These are phyloP conservation scores for Stereum hirsutum DNA, from an alignment of 1,284 basidiomycete genomes.

Conservation along the genomic window DNA sequence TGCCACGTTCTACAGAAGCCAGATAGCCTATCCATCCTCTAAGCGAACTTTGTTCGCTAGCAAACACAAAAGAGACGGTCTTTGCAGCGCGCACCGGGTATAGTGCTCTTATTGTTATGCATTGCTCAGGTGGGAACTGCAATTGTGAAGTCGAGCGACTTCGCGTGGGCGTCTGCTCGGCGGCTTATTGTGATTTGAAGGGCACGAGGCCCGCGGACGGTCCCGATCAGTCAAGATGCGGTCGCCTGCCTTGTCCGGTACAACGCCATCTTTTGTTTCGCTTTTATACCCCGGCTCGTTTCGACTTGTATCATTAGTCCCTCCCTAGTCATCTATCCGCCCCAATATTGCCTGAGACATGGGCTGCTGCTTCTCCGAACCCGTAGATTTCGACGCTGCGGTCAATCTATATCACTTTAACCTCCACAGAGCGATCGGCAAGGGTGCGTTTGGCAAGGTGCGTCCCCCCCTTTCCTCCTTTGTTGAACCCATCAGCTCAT, in stretches of 20 bases:
- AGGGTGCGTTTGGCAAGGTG: slow-evolving; percentile 94
- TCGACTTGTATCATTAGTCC: slow-evolving; percentile 14
- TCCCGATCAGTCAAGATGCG: slow-evolving; percentile 5
- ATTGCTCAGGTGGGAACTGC: not conserved
- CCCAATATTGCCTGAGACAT: slow-evolving; percentile 31
- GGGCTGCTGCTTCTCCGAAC: slow-evolving; percentile 59
- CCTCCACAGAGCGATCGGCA: slow-evolving; percentile 83
- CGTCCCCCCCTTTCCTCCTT: slow-evolving; percentile 13
- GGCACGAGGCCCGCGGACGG: slow-evolving; percentile 10
- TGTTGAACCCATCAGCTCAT: not conserved
- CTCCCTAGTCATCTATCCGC: slow-evolving; percentile 16
- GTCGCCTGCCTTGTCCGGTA: slow-evolving; percentile 8
- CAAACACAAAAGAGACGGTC: too few species aligned
- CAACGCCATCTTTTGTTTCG: slow-evolving; percentile 3
- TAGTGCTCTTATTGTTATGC: slow-evolving; percentile 12
- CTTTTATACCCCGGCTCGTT: slow-evolving; percentile 14
- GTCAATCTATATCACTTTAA: slow-evolving; percentile 94
- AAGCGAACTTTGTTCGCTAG: too few species aligned
- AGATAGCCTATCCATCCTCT: too few species aligned
- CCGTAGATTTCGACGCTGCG: slow-evolving; percentile 85
- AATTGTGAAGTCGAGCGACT: not conserved
- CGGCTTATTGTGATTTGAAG: slow-evolving; percentile 4
- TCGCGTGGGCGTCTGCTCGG: not conserved
- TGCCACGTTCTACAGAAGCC: too few species aligned
- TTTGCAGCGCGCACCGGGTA: too few species aligned